Percentiles rank a stretch among this genome's conserved stretches.
Evolutionary conservation across 2,329 filamentous ascomycete genomes (phyloP).

Genomic region (Drechslerella stenobrocha): DNA sequence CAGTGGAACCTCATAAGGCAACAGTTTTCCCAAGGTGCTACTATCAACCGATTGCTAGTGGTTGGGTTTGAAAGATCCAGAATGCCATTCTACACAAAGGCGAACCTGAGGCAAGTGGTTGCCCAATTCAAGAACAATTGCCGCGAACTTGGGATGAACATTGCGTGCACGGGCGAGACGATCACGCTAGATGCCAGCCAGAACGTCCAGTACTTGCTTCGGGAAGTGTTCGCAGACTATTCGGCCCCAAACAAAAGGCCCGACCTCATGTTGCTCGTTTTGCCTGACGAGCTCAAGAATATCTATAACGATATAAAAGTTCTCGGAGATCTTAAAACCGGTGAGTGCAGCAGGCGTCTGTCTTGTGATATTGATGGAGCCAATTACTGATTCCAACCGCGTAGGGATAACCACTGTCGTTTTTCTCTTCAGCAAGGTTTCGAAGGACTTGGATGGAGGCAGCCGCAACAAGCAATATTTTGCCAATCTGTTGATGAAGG

Average conservation of each 20-base stretch:
- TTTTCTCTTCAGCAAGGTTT: conserved; percentile 13
- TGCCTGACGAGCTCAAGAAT: conserved; percentile 18
- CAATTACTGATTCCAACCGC: not conserved
- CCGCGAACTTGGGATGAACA: conserved; percentile 3
- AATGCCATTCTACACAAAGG: conserved; percentile 3
- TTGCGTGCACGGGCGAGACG: not conserved
- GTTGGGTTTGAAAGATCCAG: conserved; percentile 1
- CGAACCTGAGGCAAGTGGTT: conserved; percentile 5
- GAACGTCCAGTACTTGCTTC: not conserved
- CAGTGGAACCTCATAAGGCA: conserved; percentile 23
- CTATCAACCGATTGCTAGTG: conserved; percentile 12
- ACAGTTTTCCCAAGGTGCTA: conserved; percentile 7
- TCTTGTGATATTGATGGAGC: not conserved
- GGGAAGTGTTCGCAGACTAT: not conserved
- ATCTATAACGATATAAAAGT: conserved; percentile 21
- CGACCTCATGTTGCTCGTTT: conserved; percentile 7
- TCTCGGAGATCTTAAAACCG: conserved; percentile 14
- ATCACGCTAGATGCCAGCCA: not conserved
- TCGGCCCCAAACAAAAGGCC: not conserved
- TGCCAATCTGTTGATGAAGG: conserved; percentile 73
- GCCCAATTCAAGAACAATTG: conserved; percentile 20
- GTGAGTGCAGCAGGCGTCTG: not conserved
- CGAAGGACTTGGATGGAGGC: conserved; percentile 15
- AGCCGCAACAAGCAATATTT: conserved; percentile 61
- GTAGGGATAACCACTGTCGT: conserved; percentile 19